Conservation (phyloP, 345 rosid species). For the Tarenaya hassleriana region DNA sequence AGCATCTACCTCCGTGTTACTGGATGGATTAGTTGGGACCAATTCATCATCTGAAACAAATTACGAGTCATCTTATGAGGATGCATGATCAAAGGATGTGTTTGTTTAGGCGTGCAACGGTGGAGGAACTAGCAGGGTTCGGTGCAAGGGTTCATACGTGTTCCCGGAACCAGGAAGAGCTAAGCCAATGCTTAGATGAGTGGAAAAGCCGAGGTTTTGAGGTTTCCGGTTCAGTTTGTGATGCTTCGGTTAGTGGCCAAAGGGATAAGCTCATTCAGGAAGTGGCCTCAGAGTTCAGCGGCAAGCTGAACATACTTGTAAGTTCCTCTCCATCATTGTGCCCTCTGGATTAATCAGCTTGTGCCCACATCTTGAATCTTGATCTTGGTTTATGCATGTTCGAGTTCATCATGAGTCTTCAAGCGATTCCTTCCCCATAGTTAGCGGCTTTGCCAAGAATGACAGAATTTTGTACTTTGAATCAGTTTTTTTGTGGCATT, state of each 20-base stretch:
- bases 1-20: not conserved
- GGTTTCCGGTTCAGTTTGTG: constrained; percentile 77
- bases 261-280: constrained; percentile 50
- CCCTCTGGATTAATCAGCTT: not conserved
- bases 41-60: not conserved
- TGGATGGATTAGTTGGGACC: not conserved
- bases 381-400: no score
- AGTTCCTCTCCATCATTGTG: constrained; percentile 17
- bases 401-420: constrained; percentile 3
- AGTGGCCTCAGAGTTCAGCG: constrained; percentile 40
- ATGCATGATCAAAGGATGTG: not conserved
- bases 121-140: constrained; percentile 65
- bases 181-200: constrained; percentile 44
- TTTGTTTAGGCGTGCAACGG: constrained; percentile 52
- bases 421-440: not conserved
- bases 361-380: not conserved
- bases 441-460: not conserved
- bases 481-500: not conserved
- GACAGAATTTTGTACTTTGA: not conserved
- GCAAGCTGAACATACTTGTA: constrained; percentile 67
- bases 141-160: constrained; percentile 75
- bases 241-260: constrained; percentile 43
- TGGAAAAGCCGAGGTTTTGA: constrained; percentile 49
- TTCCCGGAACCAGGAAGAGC: constrained; percentile 65
- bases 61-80: not conserved